A percentile compares a stretch with the other conserved stretches of the same genome.
Conservation (phyloP, 2,329 filamentous ascomycete genomes). For the Talaromyces rugulosus region DNA sequence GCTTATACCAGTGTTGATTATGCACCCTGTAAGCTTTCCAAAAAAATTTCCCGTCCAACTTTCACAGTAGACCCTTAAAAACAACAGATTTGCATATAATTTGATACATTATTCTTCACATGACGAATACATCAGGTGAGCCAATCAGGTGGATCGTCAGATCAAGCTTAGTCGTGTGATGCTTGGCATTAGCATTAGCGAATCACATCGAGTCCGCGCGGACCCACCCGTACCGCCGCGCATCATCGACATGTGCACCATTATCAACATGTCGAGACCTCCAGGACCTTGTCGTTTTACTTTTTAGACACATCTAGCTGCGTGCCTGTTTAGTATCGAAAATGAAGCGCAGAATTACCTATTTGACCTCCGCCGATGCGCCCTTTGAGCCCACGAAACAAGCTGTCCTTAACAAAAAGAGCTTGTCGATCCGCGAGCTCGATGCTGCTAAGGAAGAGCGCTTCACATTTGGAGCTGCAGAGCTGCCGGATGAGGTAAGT, state of each 20-base stretch:
- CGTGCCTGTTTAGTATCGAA: neutral
- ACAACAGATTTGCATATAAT: no score
- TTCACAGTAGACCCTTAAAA: no score
- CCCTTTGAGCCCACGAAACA: slow-evolving; percentile 61
- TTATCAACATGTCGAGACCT: neutral
- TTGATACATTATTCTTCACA: no score
- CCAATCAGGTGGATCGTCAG: neutral
- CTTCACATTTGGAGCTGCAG: slow-evolving; percentile 66
- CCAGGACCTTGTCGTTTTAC: neutral
- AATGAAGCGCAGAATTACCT: slow-evolving; percentile 61
- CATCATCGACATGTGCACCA: neutral
- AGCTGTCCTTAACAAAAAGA: slow-evolving; percentile 54
- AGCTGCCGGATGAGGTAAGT: slow-evolving; percentile 64
- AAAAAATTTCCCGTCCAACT: no score
- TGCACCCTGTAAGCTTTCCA: no score
- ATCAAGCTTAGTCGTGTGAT: neutral
- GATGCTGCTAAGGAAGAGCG: slow-evolving; percentile 72
- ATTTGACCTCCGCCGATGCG: slow-evolving; percentile 63
- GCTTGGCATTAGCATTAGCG: neutral
- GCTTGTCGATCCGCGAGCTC: slow-evolving; percentile 56
- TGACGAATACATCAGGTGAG: neutral
- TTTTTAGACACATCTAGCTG: neutral
- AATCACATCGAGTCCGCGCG: neutral
- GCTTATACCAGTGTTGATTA: no score
- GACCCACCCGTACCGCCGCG: neutral